These are phyloP conservation scores for Pseudocercospora cruenta DNA, from an alignment of 2,329 filamentous ascomycete species.

Conservation along the genomic window DNA sequence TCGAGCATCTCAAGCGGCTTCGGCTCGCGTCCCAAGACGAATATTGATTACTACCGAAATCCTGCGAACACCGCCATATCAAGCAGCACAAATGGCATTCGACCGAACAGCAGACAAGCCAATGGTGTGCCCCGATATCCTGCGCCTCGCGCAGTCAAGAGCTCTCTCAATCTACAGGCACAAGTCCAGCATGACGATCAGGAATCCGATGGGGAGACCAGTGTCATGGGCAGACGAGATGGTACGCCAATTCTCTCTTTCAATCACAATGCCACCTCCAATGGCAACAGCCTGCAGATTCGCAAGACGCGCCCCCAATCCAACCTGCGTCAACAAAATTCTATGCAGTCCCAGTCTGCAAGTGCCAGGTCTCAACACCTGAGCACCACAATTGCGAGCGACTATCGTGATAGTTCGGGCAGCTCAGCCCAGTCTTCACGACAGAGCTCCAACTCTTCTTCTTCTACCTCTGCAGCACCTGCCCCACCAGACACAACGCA, in stretches of 20 bases:
- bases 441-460: slow-evolving; percentile 30
- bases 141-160: slow-evolving; percentile 18
- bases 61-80: slow-evolving; percentile 47
- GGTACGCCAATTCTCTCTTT: slow-evolving; percentile 50
- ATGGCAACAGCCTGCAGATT: slow-evolving; percentile 31
- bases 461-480: slow-evolving; percentile 19
- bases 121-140: slow-evolving; percentile 36
- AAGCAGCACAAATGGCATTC: slow-evolving; percentile 45
- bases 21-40: slow-evolving; percentile 27
- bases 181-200: slow-evolving; percentile 35
- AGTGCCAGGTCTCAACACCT: slow-evolving; percentile 37
- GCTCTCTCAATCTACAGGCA: slow-evolving; percentile 9
- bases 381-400: slow-evolving; percentile 29
- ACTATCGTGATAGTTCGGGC: slow-evolving; percentile 18
- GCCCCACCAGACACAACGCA: slow-evolving; percentile 21
- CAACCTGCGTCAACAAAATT: slow-evolving; percentile 19
- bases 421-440: slow-evolving; percentile 28
- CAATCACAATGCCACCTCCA: slow-evolving; percentile 32
- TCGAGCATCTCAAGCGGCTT: slow-evolving; percentile 23
- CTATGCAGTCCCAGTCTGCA: slow-evolving; percentile 19
- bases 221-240: slow-evolving; percentile 45
- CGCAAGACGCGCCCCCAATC: slow-evolving; percentile 40
- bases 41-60: slow-evolving; percentile 48
- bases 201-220: slow-evolving; percentile 42
- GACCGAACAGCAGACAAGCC: slow-evolving; percentile 48